These are phyloP conservation scores for Asterochloris sp. DNA, from an alignment of 139 green algal species.

Conservation along the genomic window DNA sequence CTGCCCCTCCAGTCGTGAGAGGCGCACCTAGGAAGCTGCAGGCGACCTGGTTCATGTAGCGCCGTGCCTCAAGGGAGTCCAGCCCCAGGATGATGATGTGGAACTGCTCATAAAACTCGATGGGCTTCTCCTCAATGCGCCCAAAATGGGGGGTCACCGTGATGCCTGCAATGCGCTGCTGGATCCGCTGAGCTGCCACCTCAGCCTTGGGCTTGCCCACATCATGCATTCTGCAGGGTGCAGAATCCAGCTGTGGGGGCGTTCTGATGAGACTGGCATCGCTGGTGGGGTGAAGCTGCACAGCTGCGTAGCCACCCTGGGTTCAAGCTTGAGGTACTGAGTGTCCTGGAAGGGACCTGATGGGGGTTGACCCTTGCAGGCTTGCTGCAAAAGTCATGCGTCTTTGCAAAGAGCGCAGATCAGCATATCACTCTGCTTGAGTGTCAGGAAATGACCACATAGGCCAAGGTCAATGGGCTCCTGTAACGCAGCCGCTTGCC, in stretches of 20 bases:
- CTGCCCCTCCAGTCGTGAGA: neutral
- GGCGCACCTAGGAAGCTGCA: constrained; percentile 91
- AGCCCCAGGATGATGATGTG: constrained; percentile 94
- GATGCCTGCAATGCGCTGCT: constrained; percentile 75
- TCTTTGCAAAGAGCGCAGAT: too few relatives aligned
- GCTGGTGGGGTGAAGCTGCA: neutral
- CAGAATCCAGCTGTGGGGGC: neutral
- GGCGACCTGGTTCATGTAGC: constrained; percentile 96
- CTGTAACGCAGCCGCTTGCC: neutral
- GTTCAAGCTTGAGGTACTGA: neutral
- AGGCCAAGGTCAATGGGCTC: too few relatives aligned
- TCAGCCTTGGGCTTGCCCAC: constrained; percentile 93
- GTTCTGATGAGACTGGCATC: neutral
- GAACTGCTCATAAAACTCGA: constrained; percentile 91
- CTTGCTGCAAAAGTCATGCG: too few relatives aligned
- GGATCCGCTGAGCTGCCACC: constrained; percentile 84
- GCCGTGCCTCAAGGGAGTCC: constrained; percentile 94
- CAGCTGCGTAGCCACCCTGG: neutral
- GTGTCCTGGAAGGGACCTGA: neutral
- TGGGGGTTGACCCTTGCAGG: too few relatives aligned
- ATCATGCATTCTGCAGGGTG: constrained; percentile 70
- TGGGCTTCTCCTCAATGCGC: constrained; percentile 94
- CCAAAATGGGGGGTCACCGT: constrained; percentile 81
- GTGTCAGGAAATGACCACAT: neutral
- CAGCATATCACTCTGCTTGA: too few relatives aligned